phyloP scores from a whole-genome alignment of 2,329 filamentous ascomycete species.

The Arthrobotrys musiformis region DNA sequence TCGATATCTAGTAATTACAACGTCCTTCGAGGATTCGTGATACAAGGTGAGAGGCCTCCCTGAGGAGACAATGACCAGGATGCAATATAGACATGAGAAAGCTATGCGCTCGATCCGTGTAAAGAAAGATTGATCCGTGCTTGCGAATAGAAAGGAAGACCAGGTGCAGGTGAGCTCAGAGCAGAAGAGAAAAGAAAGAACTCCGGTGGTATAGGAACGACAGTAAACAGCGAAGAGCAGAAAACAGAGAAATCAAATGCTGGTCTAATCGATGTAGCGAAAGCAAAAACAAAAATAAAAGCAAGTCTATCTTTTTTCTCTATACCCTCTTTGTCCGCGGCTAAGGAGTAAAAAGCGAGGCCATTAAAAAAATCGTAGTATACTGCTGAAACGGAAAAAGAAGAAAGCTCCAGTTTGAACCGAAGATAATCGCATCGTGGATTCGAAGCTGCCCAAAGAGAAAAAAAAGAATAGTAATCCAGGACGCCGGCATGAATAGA shows the following conservation, averaged over 20 bases:
- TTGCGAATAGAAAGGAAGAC: not conserved
- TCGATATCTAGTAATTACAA: constrained; percentile 48
- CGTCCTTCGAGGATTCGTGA: constrained; percentile 1
- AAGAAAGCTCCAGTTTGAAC: constrained; percentile 1
- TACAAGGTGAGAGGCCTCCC: constrained; percentile 2
- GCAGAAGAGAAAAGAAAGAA: constrained; percentile 13
- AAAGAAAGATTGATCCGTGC: constrained; percentile 21
- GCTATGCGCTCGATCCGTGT: constrained; percentile 45
- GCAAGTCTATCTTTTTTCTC: constrained; percentile 54
- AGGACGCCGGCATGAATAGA: constrained; percentile 41
- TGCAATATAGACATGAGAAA: constrained; percentile 17
- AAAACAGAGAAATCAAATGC: constrained; percentile 32
- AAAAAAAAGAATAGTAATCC: constrained; percentile 12
- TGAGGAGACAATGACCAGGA: constrained; percentile 1
- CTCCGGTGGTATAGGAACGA: constrained; percentile 49
- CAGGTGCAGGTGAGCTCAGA: not conserved
- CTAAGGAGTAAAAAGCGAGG: constrained; percentile 18
- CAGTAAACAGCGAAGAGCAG: not conserved
- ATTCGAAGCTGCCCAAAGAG: no score
- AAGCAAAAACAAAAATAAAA: constrained; percentile 10
- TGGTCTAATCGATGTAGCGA: constrained; percentile 23
- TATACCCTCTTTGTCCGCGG: constrained; percentile 50
- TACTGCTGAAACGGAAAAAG: constrained; percentile 4
- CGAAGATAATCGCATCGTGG: constrained; percentile 22
- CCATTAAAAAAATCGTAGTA: constrained; percentile 35